Evolutionary conservation across 2,329 filamentous ascomycete genomes (phyloP).

Genomic region (Fusarium subtropicale): DNA sequence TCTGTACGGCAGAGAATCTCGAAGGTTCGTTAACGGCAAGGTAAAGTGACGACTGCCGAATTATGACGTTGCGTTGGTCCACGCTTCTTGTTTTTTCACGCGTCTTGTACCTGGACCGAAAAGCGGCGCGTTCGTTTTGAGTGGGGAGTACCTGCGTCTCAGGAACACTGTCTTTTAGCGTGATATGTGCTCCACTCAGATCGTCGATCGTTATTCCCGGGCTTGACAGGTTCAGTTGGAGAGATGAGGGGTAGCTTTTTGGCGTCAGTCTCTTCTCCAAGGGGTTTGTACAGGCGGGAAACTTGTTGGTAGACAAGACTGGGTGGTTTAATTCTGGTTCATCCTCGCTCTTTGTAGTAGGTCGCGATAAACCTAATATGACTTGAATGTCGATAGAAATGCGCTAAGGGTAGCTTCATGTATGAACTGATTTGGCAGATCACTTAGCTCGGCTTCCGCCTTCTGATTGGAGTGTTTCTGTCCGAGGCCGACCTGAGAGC

Average conservation of each 20-base stretch:
- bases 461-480: neutral
- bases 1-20: neutral
- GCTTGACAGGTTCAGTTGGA: neutral
- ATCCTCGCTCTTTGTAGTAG: neutral
- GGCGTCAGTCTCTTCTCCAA: neutral
- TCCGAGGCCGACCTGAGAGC: neutral
- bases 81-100: constrained; percentile 15
- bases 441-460: neutral
- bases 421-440: neutral
- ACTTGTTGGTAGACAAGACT: neutral
- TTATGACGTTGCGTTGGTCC: constrained; percentile 23
- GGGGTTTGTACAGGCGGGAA: neutral
- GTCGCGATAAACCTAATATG: neutral
- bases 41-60: constrained; percentile 14
- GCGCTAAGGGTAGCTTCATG: neutral
- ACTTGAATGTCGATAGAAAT: neutral
- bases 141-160: constrained; percentile 19
- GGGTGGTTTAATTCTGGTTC: neutral
- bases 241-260: neutral
- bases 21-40: neutral
- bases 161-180: constrained; percentile 28
- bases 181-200: neutral
- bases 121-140: constrained; percentile 1
- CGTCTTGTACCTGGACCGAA: neutral
- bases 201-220: neutral